phyloP scores from a whole-genome alignment of 2,329 filamentous ascomycete species.

The Nothopassalora personata region DNA sequence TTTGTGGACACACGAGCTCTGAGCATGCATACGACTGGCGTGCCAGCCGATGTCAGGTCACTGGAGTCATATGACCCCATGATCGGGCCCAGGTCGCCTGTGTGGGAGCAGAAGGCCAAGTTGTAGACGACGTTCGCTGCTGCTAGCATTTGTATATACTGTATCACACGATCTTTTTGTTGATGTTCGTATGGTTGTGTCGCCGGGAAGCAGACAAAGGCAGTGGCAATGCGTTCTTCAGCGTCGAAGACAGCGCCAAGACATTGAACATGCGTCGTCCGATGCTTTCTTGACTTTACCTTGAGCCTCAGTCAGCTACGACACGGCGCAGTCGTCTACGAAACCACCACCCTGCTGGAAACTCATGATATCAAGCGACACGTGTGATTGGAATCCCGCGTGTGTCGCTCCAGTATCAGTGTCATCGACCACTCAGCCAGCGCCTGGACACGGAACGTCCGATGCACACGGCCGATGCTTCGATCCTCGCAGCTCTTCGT shows the following conservation, averaged over 20 bases:
- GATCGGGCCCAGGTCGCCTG: constrained; percentile 32
- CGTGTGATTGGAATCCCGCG: neutral
- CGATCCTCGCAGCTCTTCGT: constrained; percentile 5
- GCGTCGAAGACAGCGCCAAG: neutral
- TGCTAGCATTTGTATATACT: neutral
- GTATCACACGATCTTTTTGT: neutral
- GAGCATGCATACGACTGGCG: constrained; percentile 52
- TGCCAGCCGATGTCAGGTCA: constrained; percentile 58
- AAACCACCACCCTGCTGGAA: neutral
- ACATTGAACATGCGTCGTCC: neutral
- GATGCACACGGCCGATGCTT: neutral
- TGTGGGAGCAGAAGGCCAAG: constrained; percentile 25
- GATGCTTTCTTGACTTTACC: too few species aligned
- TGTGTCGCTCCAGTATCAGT: neutral
- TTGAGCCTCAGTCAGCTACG: neutral
- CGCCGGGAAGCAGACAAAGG: neutral
- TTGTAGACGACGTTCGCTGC: constrained; percentile 14
- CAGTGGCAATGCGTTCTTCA: neutral
- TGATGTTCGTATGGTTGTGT: neutral
- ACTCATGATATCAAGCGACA: neutral
- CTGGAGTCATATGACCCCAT: constrained; percentile 52
- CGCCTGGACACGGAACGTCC: neutral
- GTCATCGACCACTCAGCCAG: neutral
- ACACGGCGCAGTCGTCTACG: neutral
- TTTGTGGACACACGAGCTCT: constrained; percentile 74